Percentiles rank a stretch among this genome's conserved stretches.
These are phyloP conservation scores for Waltergamsia citrina DNA, from an alignment of 2,329 filamentous ascomycete species.

Conservation along the genomic window DNA sequence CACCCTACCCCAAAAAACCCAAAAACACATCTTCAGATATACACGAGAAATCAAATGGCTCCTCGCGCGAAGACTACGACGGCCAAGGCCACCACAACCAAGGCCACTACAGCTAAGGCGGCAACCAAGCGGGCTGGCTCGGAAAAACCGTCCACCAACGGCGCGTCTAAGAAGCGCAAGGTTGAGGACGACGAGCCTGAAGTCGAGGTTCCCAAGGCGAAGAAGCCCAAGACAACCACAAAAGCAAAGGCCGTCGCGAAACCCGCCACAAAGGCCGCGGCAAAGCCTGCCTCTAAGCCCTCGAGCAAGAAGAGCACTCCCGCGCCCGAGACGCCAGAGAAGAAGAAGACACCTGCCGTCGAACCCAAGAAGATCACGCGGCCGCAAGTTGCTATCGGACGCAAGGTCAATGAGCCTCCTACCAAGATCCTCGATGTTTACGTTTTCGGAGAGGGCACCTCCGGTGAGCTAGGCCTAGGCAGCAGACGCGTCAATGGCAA, in stretches of 20 bases:
- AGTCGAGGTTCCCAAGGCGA: slow-evolving; percentile 6
- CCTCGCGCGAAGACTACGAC: slow-evolving; percentile 16
- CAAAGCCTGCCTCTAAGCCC: slow-evolving; percentile 35
- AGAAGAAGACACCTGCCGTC: slow-evolving; percentile 11
- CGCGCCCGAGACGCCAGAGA: slow-evolving; percentile 9
- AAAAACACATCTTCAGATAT: not conserved
- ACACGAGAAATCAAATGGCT: slow-evolving; percentile 13
- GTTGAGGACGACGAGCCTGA: slow-evolving; percentile 7
- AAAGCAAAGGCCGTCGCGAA: slow-evolving; percentile 3
- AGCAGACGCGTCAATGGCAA: slow-evolving; percentile 51
- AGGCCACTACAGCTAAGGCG: slow-evolving; percentile 10
- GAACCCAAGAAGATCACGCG: slow-evolving; percentile 36
- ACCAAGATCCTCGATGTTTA: slow-evolving; percentile 60
- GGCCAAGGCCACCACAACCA: slow-evolving; percentile 9
- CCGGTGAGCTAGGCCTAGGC: slow-evolving; percentile 77
- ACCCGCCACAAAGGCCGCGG: slow-evolving; percentile 37
- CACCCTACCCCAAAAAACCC: not conserved
- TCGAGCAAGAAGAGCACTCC: slow-evolving; percentile 9
- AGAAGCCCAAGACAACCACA: slow-evolving; percentile 5
- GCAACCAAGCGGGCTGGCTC: slow-evolving; percentile 9
- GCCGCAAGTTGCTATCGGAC: slow-evolving; percentile 36
- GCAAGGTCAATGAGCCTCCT: slow-evolving; percentile 60
- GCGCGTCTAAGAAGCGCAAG: slow-evolving; percentile 17
- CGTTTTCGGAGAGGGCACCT: slow-evolving; percentile 70
- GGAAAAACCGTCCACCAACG: slow-evolving; percentile 12